Base-by-base conservation (phyloP, 176 grass and related monocot genomes). In the Pharus latifolius region DNA sequence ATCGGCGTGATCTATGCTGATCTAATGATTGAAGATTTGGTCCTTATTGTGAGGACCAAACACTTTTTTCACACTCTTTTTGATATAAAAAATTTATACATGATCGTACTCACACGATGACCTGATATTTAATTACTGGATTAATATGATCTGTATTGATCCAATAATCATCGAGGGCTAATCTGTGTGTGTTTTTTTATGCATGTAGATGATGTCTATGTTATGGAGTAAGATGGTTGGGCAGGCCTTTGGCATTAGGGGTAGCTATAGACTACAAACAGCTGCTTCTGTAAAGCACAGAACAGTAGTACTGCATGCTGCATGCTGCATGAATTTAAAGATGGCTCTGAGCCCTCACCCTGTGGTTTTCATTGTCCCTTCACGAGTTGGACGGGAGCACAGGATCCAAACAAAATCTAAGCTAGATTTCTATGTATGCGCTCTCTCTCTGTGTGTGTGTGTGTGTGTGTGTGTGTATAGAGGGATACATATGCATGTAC, bases 361-460 rank as follows among this genome's bases (percentile, higher is more conserved):
- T 81, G 71, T 82, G 69, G 74, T 79, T 74, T 75, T 82, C 83
- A 53, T 85, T 83, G 75, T 80, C 79, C 82, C 71, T 82, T 81
- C 78, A 76, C 78, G 82, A 85, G 82, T 81, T 79, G 78, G 69
- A 88, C 58, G 75, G 62, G 68, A 51, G 70, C 84, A 82, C 84
- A 88, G 78, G 78, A 94, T 99, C 90, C 84, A 88, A 94, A 91
- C 84, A 94, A 91, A 91, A 97, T 94, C 90, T 56, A 86, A 83
- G 58, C 67, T 78, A 83, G 87, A 88, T 80, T 88, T 60, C 80
- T 62, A 55, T 26, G 52, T 69, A 24, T 25, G n/a, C 26, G 75
- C 31, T 38, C 48, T 20, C 60, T 23, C 49, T 48, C 72, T 65
- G 48, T 53, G 33, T 60, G 40, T 20, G 28, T 63, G 51, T 69